A percentile compares a stretch with the other conserved stretches of the same genome.
Evolutionary conservation across 441 rosid genomes (phyloP).

Genomic region (Lepidium campestre): DNA sequence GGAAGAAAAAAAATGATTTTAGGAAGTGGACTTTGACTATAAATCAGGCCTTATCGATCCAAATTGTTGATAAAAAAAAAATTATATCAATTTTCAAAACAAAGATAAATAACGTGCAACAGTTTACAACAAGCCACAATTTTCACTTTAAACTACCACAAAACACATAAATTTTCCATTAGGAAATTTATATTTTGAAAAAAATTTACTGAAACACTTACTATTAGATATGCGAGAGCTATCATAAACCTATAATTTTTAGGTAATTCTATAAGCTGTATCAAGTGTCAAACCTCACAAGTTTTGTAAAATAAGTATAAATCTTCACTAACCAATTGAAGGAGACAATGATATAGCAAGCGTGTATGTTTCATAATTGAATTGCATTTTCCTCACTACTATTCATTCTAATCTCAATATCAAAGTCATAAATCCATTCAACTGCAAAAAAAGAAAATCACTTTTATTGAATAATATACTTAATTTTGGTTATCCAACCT

Average conservation of each 20-base stretch:
- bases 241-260: conserved; percentile 61
- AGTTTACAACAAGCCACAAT: neutral
- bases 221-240: conserved; percentile 77
- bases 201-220: conserved; percentile 23
- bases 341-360: neutral
- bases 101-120: neutral
- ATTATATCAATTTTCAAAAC: no score
- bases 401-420: no score
- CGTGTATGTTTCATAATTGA: neutral
- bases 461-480: no score
- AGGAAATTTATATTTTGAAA: neutral
- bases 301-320: conserved; percentile 31
- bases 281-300: conserved; percentile 85
- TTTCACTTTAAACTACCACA: neutral
- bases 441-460: no score
- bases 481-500: no score
- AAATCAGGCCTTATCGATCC: no score
- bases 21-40: no score
- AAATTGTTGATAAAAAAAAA: no score
- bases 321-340: neutral
- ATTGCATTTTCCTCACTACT: no score
- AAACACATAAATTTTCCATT: neutral
- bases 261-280: conserved; percentile 48
- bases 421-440: no score
- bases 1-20: no score